These are phyloP conservation scores for Malassezia sympodialis DNA, from an alignment of 1,284 basidiomycete species.

Conservation along the genomic window DNA sequence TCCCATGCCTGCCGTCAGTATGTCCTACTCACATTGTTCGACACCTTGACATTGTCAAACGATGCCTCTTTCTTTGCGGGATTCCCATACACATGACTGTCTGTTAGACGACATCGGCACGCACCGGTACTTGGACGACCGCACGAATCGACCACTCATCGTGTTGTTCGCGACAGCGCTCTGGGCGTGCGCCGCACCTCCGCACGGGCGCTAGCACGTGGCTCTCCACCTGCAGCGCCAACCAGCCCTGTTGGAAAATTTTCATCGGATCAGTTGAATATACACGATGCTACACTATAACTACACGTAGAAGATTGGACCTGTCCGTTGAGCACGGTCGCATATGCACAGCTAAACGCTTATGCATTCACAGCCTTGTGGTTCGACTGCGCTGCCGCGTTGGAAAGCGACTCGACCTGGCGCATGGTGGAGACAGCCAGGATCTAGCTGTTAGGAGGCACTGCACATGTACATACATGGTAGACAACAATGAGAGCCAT, in stretches of 20 bases:
- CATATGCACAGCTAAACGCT: neutral
- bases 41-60: constrained; percentile 75
- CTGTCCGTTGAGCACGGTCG: constrained; percentile 13
- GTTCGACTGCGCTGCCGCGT: neutral
- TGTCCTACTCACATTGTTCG: constrained; percentile 32
- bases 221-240: neutral
- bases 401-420: constrained; percentile 12
- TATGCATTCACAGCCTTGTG: neutral
- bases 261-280: constrained; percentile 13
- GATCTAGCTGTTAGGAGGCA: constrained; percentile 1
- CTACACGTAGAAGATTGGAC: neutral
- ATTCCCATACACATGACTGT: constrained; percentile 73
- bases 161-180: neutral
- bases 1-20: constrained; percentile 63
- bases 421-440: constrained; percentile 12
- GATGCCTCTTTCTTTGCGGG: constrained; percentile 47
- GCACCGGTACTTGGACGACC: constrained; percentile 57
- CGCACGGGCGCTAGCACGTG: neutral
- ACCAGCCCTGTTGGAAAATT: neutral
- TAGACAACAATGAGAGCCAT: constrained; percentile 17
- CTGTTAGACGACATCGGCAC: constrained; percentile 5
- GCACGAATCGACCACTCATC: constrained; percentile 53
- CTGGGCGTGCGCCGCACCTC: neutral
- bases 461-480: constrained; percentile 6
- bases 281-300: constrained; percentile 9